Base-by-base conservation (phyloP, 176 grass and related monocot species). In the Metroxylon sagu region DNA sequence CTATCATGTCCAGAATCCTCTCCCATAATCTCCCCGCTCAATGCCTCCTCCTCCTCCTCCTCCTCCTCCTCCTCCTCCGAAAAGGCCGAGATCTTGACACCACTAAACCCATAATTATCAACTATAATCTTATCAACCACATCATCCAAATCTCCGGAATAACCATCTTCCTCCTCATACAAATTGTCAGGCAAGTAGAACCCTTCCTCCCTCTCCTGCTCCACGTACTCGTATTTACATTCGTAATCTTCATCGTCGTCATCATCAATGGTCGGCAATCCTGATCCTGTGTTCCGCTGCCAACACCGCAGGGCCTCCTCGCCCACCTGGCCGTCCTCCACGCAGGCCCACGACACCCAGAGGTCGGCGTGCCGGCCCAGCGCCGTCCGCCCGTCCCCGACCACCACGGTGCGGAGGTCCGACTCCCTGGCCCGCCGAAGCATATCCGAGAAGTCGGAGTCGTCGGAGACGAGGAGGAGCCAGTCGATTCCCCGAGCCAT, bases 391-490 rank as follows among this genome's bases (percentile, higher is more conserved):
- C 61, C 81, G 1, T 97, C 92, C 7, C 92, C 87, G 49, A 91
- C 62, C 68, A 97, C 92, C 3, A 83, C 78, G 4, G 87, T 97
- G 65, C 81, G 75, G 65, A 97, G 54, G 15, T 82, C 81, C 2
- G 92, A 78, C 54, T 75, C 81, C 6, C 76, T 77, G 5, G 92
- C 92, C 15, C 83, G 87, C 49, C 75, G 76, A 39, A 91, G 55
- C 6, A 85, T 91, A 25, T 91, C 83, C 0, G 79, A 81, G 69
- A 91, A 97, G 54, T 88, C 92, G 0, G 87, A 91, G 68, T 97
- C 87, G 16, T 97, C 87, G 4, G 92, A 97, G 56, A 91, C 78
- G 12, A 91, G 76, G 18, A 97, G 75, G 39, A 97, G 31, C 87
- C 87, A 91, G 19, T 97, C 84, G 5, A 97, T 70, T 19, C 92